Evolutionary conservation across 2,329 filamentous ascomycete species (phyloP).

Genomic region (Penicillium brasilianum): DNA sequence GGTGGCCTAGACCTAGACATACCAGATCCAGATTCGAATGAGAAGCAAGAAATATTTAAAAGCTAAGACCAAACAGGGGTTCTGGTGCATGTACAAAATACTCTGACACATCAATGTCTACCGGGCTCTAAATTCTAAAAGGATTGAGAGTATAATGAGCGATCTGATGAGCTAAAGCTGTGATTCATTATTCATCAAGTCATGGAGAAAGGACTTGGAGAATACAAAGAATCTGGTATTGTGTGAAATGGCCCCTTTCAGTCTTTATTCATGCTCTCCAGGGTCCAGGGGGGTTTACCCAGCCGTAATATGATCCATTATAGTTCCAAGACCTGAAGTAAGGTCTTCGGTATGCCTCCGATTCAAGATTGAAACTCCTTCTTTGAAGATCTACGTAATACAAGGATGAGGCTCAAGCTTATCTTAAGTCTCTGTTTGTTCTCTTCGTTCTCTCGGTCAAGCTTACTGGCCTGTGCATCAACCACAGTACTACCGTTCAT

Average conservation of each 20-base stretch:
- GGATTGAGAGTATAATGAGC: background rate
- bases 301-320: too few species aligned
- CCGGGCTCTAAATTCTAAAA: background rate
- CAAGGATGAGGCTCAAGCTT: constrained; percentile 3
- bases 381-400: background rate
- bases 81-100: background rate
- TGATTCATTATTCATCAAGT: background rate
- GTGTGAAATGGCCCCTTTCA: background rate
- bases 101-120: background rate
- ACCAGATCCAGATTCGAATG: background rate
- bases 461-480: constrained; percentile 63
- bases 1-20: background rate
- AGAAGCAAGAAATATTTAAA: background rate
- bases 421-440: constrained; percentile 7
- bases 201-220: background rate
- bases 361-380: background rate
- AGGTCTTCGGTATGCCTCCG: too few species aligned
- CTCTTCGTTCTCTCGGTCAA: constrained; percentile 62
- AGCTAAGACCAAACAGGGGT: background rate
- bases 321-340: too few species aligned
- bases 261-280: background rate
- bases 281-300: too few species aligned
- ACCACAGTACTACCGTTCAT: constrained; percentile 58
- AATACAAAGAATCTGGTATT: background rate
- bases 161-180: background rate